phyloP scores from a whole-genome alignment of 2,329 filamentous ascomycete genomes.

The Biscogniauxia marginata region DNA sequence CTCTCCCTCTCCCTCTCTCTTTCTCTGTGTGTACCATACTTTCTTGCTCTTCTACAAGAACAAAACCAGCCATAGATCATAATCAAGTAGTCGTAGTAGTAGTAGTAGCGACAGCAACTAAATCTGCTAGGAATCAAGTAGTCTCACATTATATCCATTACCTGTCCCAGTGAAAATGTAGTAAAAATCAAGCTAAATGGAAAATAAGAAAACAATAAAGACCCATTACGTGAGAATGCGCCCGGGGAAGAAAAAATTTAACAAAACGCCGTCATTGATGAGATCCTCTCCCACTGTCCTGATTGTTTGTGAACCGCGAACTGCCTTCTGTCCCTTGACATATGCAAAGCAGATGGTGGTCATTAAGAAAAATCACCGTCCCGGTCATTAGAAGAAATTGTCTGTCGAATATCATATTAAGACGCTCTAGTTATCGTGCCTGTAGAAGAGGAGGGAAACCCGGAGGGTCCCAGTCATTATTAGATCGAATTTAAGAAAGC shows the following conservation, averaged over 20 bases:
- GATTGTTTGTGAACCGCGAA: not conserved
- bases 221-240: not conserved
- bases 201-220: too few relatives aligned
- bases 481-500: conserved; percentile 24
- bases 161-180: not conserved
- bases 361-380: not conserved
- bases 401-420: not conserved
- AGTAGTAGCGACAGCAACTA: not conserved
- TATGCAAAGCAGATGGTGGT: not conserved
- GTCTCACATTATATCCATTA: not conserved
- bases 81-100: not conserved
- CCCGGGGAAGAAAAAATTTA: not conserved
- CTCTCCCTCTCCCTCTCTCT: not conserved
- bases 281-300: not conserved
- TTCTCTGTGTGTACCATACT: not conserved
- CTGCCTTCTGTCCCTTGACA: not conserved
- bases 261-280: not conserved
- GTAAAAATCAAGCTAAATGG: not conserved
- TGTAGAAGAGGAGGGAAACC: not conserved
- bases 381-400: not conserved
- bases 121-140: not conserved
- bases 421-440: not conserved
- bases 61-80: not conserved
- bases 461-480: conserved; percentile 2
- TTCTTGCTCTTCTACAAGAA: not conserved